Evolutionary conservation across 2,329 filamentous ascomycete species (phyloP).

Genomic region (Sclerotinia glacialis): DNA sequence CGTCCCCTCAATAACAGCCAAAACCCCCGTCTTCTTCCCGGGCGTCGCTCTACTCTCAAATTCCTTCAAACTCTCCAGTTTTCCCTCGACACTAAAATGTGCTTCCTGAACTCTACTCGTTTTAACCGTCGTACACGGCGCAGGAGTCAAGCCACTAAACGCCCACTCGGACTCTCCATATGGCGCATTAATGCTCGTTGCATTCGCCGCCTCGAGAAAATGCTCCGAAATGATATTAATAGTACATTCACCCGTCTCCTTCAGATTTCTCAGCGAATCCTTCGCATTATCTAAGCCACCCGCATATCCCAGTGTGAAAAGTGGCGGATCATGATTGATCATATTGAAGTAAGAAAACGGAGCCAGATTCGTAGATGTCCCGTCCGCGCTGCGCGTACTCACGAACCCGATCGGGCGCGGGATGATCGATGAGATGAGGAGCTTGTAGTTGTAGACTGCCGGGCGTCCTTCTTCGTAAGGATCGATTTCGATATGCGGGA

Average conservation of each 20-base stretch:
- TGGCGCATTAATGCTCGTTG: conserved; percentile 74
- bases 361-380: conserved; percentile 69
- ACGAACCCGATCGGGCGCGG: conserved; percentile 76
- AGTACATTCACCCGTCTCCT: conserved; percentile 69
- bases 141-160: conserved; percentile 71
- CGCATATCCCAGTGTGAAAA: conserved; percentile 65
- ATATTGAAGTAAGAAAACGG: conserved; percentile 87
- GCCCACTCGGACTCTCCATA: conserved; percentile 77
- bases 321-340: conserved; percentile 79
- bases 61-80: conserved; percentile 70
- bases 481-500: conserved; percentile 71
- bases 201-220: conserved; percentile 84
- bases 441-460: conserved; percentile 78
- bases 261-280: conserved; percentile 74
- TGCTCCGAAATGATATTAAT: conserved; percentile 87
- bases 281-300: conserved; percentile 56
- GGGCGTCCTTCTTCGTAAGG: conserved; percentile 70
- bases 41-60: conserved; percentile 70
- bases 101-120: conserved; percentile 76
- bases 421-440: conserved; percentile 78
- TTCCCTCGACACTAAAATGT: conserved; percentile 78
- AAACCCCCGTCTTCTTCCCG: conserved; percentile 70
- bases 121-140: conserved; percentile 62
- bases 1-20: conserved; percentile 78
- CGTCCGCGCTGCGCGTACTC: conserved; percentile 57